phyloP scores from a whole-genome alignment of 2,329 filamentous ascomycete species.

The Cladophialophora bantiana region DNA sequence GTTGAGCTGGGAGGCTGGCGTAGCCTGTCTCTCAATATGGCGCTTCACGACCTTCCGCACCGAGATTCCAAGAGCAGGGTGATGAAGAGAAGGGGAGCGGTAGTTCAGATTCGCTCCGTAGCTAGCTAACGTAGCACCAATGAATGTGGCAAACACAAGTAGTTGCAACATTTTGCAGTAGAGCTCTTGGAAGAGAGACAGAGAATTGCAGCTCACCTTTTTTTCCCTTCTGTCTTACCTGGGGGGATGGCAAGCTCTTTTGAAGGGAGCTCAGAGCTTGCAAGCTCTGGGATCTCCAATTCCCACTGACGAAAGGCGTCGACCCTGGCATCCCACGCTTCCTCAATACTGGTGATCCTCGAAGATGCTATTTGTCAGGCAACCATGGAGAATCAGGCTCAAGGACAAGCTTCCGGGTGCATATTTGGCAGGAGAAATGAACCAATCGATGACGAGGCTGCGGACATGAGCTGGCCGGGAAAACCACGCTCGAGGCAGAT shows the following conservation, averaged over 20 bases:
- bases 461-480: constrained; percentile 7
- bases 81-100: constrained; percentile 69
- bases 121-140: constrained; percentile 28
- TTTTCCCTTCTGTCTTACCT: not conserved
- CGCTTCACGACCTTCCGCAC: constrained; percentile 67
- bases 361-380: constrained; percentile 4
- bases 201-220: constrained; percentile 12
- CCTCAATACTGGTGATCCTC: not conserved
- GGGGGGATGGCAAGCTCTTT: constrained; percentile 7
- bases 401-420: constrained; percentile 17
- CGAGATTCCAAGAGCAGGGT: constrained; percentile 69
- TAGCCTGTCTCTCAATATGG: constrained; percentile 54
- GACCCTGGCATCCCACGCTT: constrained; percentile 7
- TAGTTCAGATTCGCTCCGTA: constrained; percentile 68
- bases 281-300: constrained; percentile 10
- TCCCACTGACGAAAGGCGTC: constrained; percentile 2
- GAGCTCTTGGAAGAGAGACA: not conserved
- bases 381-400: constrained; percentile 7
- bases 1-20: constrained; percentile 58
- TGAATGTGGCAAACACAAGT: constrained; percentile 25
- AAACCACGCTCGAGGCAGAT: constrained; percentile 1
- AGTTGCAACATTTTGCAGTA: constrained; percentile 31
- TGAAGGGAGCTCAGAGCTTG: constrained; percentile 17
- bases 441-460: constrained; percentile 17
- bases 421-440: not conserved